Evolutionary conservation across 164 flowering plant genomes (phyloP), one percentile per base, ranked within the genome.

Genomic region (Vitis rupestris): DNA sequence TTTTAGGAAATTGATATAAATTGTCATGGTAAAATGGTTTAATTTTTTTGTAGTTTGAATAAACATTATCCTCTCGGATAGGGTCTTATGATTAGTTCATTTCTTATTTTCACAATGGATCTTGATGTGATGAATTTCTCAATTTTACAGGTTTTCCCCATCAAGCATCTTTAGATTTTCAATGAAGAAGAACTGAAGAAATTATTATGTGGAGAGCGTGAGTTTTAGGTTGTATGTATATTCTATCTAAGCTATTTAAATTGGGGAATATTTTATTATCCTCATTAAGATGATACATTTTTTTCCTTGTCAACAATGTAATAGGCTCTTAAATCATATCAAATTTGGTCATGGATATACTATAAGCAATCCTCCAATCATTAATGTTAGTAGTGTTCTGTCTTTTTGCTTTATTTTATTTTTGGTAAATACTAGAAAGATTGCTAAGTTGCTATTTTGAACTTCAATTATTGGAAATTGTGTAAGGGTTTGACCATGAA

Each of bases 261-360:
- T 37, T n/a, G 17, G 15, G 54, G 23, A 1, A 48, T 13, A 51
- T 8, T 13, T 52, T 23, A 12, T 50, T 44, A 23, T 16, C 17
- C 8, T 53, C 50, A 44, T 68, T 72, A 56, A 59, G 44, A 37
- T 47, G 9, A 56, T 31, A 15, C 29, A 15, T 55, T 70, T 19
- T 55, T 70, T 3, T n/a, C 37, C 37, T 49, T 54, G 10, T 31
- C 37, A 37, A 70, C 87, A 90, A 93, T 74, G 80, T 50, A 80
- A 79, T 70, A 89, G 87, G 68, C 85, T 96, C 29, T 68, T 84
- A 80, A 91, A 93, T 74, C 85, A 91, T 70, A 77, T 91, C 76
- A 91, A 91, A 81, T 90, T 91, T 72, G 98, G 91, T 73, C 99
- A 96, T 80, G 99, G 99, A 69, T 96, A 93, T 75, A 93, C 97